Evolutionary conservation across 2,329 filamentous ascomycete genomes (phyloP).

Genomic region (Talaromyces sp.): DNA sequence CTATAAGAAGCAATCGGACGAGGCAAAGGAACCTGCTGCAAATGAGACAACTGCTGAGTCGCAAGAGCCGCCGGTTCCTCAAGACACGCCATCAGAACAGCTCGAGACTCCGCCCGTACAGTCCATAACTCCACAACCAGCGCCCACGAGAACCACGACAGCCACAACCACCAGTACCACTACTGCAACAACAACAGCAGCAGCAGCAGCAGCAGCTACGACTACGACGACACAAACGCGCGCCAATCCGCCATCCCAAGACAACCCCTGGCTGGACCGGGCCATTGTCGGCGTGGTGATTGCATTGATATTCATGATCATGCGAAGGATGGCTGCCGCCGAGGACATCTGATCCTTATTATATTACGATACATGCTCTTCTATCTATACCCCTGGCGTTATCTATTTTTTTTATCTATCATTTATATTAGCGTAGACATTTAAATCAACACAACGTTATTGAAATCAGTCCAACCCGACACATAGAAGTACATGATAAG

Average conservation of each 20-base stretch:
- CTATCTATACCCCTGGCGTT: not conserved
- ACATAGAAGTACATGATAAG: not conserved
- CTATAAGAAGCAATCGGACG: constrained; percentile 48
- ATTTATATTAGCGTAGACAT: not conserved
- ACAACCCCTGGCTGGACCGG: constrained; percentile 73
- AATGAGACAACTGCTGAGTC: not conserved
- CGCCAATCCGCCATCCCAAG: constrained; percentile 17
- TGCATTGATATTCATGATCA: constrained; percentile 63
- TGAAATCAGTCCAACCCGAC: not conserved
- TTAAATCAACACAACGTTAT: not conserved
- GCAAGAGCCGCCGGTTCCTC: constrained; percentile 10
- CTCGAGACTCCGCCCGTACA: not conserved
- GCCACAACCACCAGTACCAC: constrained; percentile 30
- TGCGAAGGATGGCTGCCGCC: constrained; percentile 39
- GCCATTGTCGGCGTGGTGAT: constrained; percentile 69
- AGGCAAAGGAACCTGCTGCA: not conserved
- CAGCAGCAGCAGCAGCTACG: no score
- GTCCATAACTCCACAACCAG: constrained; percentile 9
- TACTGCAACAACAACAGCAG: not conserved
- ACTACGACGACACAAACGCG: not conserved
- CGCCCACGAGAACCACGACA: constrained; percentile 27
- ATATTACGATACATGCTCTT: not conserved
- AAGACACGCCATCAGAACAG: not conserved
- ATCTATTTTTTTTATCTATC: not conserved
- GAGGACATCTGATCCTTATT: constrained; percentile 6